Evolutionary conservation across 495 filamentous ascomycete species (phyloP), one percentile per base, ranked within the genome.

Genomic region (Penicillium lividum): DNA sequence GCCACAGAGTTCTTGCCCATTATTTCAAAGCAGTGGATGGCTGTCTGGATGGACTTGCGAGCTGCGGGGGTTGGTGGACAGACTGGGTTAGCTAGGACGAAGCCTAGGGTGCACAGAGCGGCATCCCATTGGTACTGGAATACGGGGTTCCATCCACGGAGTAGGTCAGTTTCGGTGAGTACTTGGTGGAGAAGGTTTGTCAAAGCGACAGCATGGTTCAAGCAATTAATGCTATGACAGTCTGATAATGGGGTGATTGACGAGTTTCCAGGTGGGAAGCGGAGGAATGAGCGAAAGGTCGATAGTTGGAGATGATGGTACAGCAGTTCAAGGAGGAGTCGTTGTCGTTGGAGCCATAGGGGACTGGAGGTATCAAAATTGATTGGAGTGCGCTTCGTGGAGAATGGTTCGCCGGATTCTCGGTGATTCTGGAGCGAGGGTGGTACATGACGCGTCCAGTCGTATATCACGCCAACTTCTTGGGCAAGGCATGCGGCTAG

Each of bases 111-210:
- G 11, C 77, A 71, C 27, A 82, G 64, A 16, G 74, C 64, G 0
- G 79, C 78, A 54, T 82, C 80, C 80, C 80, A 83, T 60, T 80
- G 75, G 60, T 70, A 80, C 42, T 80, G 77, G 34, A 80, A 82
- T 0, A 63, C 69, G 51, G 79, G 71, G 51, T 74, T 61, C 72
- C 76, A 81, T 7, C 79, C 78, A 7, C 55, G 62, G 1, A 84
- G 61, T 31, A 81, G 56, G 36, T 74, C 68, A 2, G 79, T 82
- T 30, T 74, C 68, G 0, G 64, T 65, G 7, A 84, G 63, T 6
- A 78, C 65, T 59, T 85, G 80, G 51, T 79, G 68, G 22, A 82
- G 64, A 2, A 83, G 79, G 16, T 67, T 63, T 2, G 78, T 84
- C 30, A 76, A 58, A 1, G 74, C 65, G 38, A 80, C 73, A 5